Evolutionary conservation across 345 rosid species (phyloP).

Genomic region (Bruguiera gymnorhiza): DNA sequence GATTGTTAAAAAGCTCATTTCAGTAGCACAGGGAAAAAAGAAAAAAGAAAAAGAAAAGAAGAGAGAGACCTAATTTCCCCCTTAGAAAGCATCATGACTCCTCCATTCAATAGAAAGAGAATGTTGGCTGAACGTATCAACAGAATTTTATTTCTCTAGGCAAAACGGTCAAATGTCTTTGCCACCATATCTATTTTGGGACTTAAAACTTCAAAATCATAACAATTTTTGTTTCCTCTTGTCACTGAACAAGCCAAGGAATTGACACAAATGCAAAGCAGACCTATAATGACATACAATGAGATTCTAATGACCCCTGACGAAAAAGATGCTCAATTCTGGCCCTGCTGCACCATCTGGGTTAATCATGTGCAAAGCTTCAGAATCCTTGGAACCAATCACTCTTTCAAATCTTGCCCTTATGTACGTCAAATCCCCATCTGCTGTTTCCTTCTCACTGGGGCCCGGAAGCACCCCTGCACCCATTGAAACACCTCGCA

Average conservation of each 20-base stretch:
- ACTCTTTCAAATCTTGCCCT: slow-evolving; percentile 88
- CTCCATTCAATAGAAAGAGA: too few relatives aligned
- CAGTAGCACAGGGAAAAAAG: too few relatives aligned
- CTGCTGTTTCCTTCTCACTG: slow-evolving; percentile 47
- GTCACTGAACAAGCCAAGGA: slow-evolving; percentile 1
- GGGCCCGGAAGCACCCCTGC: slow-evolving; percentile 90
- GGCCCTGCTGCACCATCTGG: slow-evolving; percentile 87
- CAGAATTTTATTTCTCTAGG: too few relatives aligned
- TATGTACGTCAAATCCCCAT: slow-evolving; percentile 81
- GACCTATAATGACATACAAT: background rate
- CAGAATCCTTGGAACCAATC: slow-evolving; percentile 87
- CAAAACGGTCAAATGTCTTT: background rate
- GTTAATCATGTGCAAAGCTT: slow-evolving; percentile 89
- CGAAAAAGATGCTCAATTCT: slow-evolving; percentile 88
- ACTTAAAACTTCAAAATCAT: background rate
- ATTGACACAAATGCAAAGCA: background rate
- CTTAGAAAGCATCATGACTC: too few relatives aligned
- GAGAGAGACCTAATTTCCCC: too few relatives aligned
- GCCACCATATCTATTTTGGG: background rate
- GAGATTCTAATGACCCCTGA: slow-evolving; percentile 48
- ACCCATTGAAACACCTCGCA: slow-evolving; percentile 93
- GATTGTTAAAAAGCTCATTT: too few relatives aligned
- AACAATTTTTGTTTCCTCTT: background rate
- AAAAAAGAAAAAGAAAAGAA: too few relatives aligned
- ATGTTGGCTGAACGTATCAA: too few relatives aligned